These are phyloP conservation scores for Gossypium trilobum DNA, from an alignment of 441 rosid species.

Conservation along the genomic window DNA sequence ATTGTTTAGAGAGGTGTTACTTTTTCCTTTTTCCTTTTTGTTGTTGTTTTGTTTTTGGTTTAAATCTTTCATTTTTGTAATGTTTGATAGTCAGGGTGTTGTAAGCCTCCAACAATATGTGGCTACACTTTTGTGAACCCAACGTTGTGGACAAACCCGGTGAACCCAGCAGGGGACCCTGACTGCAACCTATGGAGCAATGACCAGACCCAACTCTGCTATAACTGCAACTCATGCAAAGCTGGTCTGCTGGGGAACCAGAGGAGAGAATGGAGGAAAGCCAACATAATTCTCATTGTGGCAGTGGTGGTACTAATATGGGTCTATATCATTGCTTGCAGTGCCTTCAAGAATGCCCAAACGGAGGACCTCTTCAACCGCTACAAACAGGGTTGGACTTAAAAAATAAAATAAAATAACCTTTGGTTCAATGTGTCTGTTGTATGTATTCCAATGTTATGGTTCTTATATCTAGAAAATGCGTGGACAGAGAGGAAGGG, in stretches of 20 bases:
- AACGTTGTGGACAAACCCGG: slow-evolving; percentile 47
- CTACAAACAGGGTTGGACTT: slow-evolving; percentile 56
- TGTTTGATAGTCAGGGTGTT: slow-evolving; percentile 54
- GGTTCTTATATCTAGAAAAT: neutral
- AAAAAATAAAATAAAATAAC: neutral
- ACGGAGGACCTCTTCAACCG: slow-evolving; percentile 62
- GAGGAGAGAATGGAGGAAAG: slow-evolving; percentile 58
- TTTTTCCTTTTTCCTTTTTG: neutral
- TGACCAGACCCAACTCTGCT: slow-evolving; percentile 55
- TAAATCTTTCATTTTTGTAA: neutral
- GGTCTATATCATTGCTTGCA: slow-evolving; percentile 73
- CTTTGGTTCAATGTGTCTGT: neutral
- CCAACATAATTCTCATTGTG: slow-evolving; percentile 61
- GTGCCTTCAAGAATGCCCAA: slow-evolving; percentile 82
- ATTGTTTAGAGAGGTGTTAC: too few species aligned
- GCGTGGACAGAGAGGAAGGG: neutral
- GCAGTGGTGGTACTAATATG: slow-evolving; percentile 65
- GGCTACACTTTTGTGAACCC: slow-evolving; percentile 52
- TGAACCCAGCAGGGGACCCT: slow-evolving; percentile 40
- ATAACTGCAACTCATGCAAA: slow-evolving; percentile 51
- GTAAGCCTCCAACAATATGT: slow-evolving; percentile 57
- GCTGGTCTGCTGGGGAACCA: slow-evolving; percentile 52
- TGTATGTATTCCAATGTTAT: neutral
- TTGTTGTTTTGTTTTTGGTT: neutral
- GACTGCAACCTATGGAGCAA: slow-evolving; percentile 62